Percentiles rank a stretch among this genome's conserved stretches.
phyloP scores from a whole-genome alignment of 352 stramenopile genomes.

The Phytophthora tentaculata region DNA sequence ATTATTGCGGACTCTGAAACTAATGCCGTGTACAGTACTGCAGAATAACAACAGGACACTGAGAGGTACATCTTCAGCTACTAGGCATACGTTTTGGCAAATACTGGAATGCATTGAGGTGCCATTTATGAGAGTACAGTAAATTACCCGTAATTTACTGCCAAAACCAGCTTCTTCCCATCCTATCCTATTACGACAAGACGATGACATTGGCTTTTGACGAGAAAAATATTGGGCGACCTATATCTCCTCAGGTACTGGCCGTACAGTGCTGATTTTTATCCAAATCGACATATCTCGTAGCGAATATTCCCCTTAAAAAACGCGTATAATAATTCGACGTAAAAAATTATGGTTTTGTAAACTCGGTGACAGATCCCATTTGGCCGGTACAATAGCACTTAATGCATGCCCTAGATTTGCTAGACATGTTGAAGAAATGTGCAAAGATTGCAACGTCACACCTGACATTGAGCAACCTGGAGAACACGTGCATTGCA shows the following conservation, averaged over 20 bases:
- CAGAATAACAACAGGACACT: neutral
- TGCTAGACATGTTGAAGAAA: no score
- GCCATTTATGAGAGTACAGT: neutral
- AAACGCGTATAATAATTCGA: neutral
- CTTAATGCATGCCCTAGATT: no score
- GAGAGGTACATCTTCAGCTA: neutral
- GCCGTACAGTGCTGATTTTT: neutral
- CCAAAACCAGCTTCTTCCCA: neutral
- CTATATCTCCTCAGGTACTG: neutral
- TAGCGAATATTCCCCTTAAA: neutral
- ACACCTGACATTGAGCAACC: no score
- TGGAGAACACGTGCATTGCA: no score
- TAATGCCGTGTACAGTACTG: neutral
- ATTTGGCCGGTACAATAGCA: conserved; percentile 2
- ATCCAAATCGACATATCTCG: neutral
- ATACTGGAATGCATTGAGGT: neutral
- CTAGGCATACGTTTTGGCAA: neutral
- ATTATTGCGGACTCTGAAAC: neutral
- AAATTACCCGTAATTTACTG: neutral
- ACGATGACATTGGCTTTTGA: neutral
- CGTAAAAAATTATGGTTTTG: neutral
- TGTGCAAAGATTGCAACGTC: no score
- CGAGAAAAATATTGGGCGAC: neutral
- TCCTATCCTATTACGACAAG: neutral
- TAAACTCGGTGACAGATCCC: conserved; percentile 1